Evolutionary conservation across 257 asterid genomes (phyloP), one percentile per base, ranked within the genome.

Genomic region (Ilex asprella): DNA sequence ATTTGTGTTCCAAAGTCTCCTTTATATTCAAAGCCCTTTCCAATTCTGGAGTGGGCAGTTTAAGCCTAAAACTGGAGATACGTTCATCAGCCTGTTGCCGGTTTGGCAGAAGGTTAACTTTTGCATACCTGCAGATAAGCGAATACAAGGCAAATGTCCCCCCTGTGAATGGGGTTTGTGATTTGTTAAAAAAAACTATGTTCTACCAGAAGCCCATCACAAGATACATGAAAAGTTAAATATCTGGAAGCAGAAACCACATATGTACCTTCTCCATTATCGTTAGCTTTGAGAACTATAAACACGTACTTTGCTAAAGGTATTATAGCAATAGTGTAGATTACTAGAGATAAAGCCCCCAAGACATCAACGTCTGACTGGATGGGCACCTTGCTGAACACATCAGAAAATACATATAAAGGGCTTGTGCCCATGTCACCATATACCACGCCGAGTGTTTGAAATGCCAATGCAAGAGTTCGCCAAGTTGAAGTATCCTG

Each of bases 381-480:
- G 70, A 92, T 89, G 70, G 84, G 77, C 52, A 86, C 95, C 65
- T 92, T 92, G 79, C 89, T 89, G 66, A 92, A 92, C 16, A 92
- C 96, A 32, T 81, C 97, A 29, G 94, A 75, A 68, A 92, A 89
- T 56, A 86, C 97, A 54, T 92, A 92, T 2, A 92, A 73, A 65
- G 99, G 99, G 64, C 97, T 89, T 10, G 99, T 89, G 16, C 97
- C 99, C 99, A 92, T 78, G 66, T 92, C 99, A 39, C 99, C 99
- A 56, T 89, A 92, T 27, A 89, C 99, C 57, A 92, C 99, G 59
- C 99, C 99, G 27, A 92, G 95, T 10, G 99, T 92, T 83, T 92
- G 99, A 73, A 89, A 92, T 72, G 96, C 95, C 77, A 89, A 52
- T 14, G 88, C 79, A 61, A 89, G 73, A 55, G 88, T 89, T 61